Conservation (phyloP, 2,329 filamentous ascomycete genomes). For the Coniochaeta sp. region DNA sequence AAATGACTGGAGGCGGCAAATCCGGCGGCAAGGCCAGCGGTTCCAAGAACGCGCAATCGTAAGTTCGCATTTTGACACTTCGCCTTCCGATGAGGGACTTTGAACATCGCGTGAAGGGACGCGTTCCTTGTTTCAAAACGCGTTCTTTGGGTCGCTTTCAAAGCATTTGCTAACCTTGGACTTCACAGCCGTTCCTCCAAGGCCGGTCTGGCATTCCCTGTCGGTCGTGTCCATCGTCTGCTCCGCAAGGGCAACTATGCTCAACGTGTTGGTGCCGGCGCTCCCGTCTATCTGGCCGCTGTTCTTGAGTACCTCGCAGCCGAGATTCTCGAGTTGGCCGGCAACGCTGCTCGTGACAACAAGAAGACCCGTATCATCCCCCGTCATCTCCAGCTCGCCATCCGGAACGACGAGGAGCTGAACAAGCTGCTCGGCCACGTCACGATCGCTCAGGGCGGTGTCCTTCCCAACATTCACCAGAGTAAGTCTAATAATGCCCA, state of each 20-base stretch:
- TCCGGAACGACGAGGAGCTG: conserved; percentile 98
- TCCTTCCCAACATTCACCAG: conserved; percentile 94
- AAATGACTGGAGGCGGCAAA: conserved; percentile 99
- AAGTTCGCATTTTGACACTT: conserved; percentile 37
- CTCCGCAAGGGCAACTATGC: conserved; percentile 99
- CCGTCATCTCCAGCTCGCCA: conserved; percentile 96
- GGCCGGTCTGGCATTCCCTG: conserved; percentile 97
- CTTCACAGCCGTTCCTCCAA: conserved; percentile 84
- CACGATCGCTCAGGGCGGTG: conserved; percentile 95
- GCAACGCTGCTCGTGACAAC: conserved; percentile 98
- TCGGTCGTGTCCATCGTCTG: conserved; percentile 98
- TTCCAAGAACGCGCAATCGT: conserved; percentile 99
- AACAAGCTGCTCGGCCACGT: conserved; percentile 97
- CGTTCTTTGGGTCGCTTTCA: conserved; percentile 6
- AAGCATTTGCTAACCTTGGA: conserved; percentile 24
- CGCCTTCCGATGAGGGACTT: too few relatives aligned
- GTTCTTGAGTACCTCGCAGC: conserved; percentile 98
- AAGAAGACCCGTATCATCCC: conserved; percentile 99
- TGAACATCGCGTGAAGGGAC: neutral
- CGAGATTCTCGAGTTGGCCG: conserved; percentile 97
- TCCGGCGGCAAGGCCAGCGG: conserved; percentile 99
- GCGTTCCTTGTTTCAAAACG: neutral
- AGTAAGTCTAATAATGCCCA: conserved; percentile 52
- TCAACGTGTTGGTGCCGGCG: conserved; percentile 97
- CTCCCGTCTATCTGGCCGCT: conserved; percentile 92